A percentile compares a stretch with the other conserved stretches of the same genome.
Evolutionary conservation across 2,329 filamentous ascomycete species (phyloP).

Genomic region (Neonectria coccinea): DNA sequence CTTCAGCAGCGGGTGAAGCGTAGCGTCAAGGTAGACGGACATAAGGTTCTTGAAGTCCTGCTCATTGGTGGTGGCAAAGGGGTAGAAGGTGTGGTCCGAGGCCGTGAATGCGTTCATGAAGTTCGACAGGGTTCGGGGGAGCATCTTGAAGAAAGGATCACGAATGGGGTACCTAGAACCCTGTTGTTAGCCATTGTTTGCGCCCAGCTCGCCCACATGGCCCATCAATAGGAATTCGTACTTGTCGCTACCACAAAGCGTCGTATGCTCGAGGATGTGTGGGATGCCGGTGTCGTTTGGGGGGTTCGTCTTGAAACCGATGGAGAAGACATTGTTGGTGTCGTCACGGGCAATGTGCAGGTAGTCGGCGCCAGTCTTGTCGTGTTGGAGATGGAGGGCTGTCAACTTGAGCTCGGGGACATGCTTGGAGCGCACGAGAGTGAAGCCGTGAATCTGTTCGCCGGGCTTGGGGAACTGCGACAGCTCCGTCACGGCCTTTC

Average conservation of each 20-base stretch:
- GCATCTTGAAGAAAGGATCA: conserved; percentile 99
- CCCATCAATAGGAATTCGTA: conserved; percentile 54
- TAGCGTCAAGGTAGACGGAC: conserved; percentile 96
- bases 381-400: conserved; percentile 88
- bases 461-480: conserved; percentile 81
- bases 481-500: conserved; percentile 79
- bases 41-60: conserved; percentile 97
- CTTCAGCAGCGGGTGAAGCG: conserved; percentile 88
- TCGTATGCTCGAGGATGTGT: conserved; percentile 98
- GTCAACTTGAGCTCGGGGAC: conserved; percentile 95
- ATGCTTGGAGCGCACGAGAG: conserved; percentile 87
- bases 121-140: conserved; percentile 96
- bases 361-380: conserved; percentile 96
- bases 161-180: conserved; percentile 87
- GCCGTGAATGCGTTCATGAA: conserved; percentile 99
- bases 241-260: conserved; percentile 94
- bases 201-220: neutral
- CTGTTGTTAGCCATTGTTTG: conserved; percentile 44
- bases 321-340: conserved; percentile 99
- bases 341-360: conserved; percentile 95
- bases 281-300: conserved; percentile 96
- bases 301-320: conserved; percentile 99
- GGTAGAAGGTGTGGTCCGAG: conserved; percentile 96
- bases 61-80: conserved; percentile 94
- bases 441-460: conserved; percentile 93